Conservation (phyloP, 768 basidiomycete genomes). For the Mycena metata region DNA sequence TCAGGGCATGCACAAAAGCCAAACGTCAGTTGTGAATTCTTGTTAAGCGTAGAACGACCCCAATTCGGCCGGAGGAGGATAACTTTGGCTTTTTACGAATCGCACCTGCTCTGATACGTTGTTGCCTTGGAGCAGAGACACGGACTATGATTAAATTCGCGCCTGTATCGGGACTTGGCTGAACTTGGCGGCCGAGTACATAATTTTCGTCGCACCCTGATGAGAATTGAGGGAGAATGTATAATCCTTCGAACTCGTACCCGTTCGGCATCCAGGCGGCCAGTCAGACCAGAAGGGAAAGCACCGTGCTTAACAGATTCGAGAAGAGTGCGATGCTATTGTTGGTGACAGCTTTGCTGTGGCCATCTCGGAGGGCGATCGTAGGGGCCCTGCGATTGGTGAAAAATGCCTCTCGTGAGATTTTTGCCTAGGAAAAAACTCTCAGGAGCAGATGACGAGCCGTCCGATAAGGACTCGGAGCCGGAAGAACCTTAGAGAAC, state of each 20-base stretch:
- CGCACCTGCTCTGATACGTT: neutral
- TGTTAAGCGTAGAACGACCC: neutral
- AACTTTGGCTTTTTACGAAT: neutral
- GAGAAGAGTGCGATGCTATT: neutral
- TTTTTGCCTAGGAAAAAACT: too few species aligned
- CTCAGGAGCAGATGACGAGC: neutral
- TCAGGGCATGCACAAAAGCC: neutral
- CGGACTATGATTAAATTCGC: neutral
- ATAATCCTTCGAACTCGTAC: neutral
- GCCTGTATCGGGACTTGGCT: neutral
- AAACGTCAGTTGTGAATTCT: neutral
- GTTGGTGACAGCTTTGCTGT: neutral
- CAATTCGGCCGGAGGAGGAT: neutral
- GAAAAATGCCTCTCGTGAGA: slow-evolving; percentile 1
- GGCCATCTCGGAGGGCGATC: neutral
- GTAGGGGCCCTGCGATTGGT: neutral
- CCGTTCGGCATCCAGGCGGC: slow-evolving; percentile 2
- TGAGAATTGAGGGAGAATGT: neutral
- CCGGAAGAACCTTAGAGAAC: slow-evolving; percentile 11
- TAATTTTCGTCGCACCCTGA: neutral
- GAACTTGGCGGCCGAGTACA: neutral
- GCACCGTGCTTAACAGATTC: too few species aligned
- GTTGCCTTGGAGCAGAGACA: neutral
- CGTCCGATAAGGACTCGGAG: neutral
- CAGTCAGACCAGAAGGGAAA: neutral